These are phyloP conservation scores for Daphne laureola DNA, from an alignment of 441 rosid species.

Conservation along the genomic window DNA sequence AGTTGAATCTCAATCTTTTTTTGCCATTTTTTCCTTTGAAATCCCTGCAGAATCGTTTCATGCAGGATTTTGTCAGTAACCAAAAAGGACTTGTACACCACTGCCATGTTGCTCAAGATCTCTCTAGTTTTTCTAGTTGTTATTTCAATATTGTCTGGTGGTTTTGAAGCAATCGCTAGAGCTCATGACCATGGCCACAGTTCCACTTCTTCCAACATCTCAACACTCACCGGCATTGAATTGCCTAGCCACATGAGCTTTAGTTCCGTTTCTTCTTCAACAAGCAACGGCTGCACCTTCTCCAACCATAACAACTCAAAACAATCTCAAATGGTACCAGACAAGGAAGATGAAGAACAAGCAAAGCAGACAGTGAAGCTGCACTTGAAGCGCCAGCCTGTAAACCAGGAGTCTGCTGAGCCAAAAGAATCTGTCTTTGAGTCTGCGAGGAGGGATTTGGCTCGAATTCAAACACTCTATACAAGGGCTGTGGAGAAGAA, in stretches of 20 bases:
- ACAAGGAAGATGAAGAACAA: constrained; percentile 11
- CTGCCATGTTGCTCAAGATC: constrained; percentile 41
- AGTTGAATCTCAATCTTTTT: not conserved
- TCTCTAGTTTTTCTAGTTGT: constrained; percentile 25
- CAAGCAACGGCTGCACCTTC: constrained; percentile 44
- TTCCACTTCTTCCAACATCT: constrained; percentile 28
- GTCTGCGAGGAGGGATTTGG: constrained; percentile 48
- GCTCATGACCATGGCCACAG: constrained; percentile 13
- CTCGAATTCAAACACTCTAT: constrained; percentile 60
- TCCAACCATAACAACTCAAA: constrained; percentile 26
- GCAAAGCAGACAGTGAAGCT: constrained; percentile 44
- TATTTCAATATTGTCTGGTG: constrained; percentile 24
- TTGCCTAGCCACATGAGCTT: constrained; percentile 53
- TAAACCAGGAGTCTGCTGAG: constrained; percentile 20
- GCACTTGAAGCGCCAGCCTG: constrained; percentile 42
- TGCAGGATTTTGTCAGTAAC: constrained; percentile 17
- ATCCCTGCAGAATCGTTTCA: constrained; percentile 1
- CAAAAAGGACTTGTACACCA: constrained; percentile 15
- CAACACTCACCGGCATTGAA: constrained; percentile 52
- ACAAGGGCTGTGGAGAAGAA: constrained; percentile 53
- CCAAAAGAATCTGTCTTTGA: constrained; percentile 35
- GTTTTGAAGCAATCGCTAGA: constrained; percentile 27
- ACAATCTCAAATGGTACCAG: constrained; percentile 16
- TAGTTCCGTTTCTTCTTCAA: constrained; percentile 56
- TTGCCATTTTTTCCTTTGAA: not conserved